These are phyloP conservation scores for Cicer arietinum DNA, from an alignment of 306 rosid species.

Conservation along the genomic window DNA sequence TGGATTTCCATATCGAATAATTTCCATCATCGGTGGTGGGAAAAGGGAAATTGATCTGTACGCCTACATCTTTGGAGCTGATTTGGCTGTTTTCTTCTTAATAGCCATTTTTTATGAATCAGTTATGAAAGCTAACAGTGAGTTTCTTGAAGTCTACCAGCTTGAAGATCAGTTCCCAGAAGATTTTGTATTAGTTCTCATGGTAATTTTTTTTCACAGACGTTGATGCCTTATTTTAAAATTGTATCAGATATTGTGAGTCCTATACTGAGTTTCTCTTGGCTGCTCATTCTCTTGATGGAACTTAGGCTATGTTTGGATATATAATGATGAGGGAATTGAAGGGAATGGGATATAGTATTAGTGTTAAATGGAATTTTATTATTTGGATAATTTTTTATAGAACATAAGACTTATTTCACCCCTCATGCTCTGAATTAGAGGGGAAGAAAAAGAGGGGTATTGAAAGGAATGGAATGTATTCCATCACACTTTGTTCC, in stretches of 20 bases:
- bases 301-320: constrained; percentile 33
- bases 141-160: constrained; percentile 86
- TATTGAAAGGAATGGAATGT: constrained; percentile 16
- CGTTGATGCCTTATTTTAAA: constrained; percentile 11
- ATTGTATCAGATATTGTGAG: neutral
- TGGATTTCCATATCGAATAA: constrained; percentile 75
- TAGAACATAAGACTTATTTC: neutral
- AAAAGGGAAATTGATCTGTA: constrained; percentile 84
- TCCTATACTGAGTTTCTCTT: constrained; percentile 7
- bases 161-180: constrained; percentile 97
- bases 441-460: neutral
- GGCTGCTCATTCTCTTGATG: constrained; percentile 35
- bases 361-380: neutral
- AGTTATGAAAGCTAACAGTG: constrained; percentile 72
- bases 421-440: neutral
- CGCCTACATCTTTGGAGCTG: constrained; percentile 92
- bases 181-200: constrained; percentile 76
- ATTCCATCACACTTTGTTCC: neutral
- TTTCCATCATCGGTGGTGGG: constrained; percentile 85
- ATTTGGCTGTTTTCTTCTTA: constrained; percentile 82
- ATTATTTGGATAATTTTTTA: constrained; percentile 2
- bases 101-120: constrained; percentile 80
- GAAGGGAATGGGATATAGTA: constrained; percentile 14
- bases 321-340: constrained; percentile 16
- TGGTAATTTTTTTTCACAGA: constrained; percentile 56